A percentile compares a stretch with the other conserved stretches of the same genome.
Conservation (phyloP, 2,329 filamentous ascomycete genomes). For the Parastagonospora avenae region DNA sequence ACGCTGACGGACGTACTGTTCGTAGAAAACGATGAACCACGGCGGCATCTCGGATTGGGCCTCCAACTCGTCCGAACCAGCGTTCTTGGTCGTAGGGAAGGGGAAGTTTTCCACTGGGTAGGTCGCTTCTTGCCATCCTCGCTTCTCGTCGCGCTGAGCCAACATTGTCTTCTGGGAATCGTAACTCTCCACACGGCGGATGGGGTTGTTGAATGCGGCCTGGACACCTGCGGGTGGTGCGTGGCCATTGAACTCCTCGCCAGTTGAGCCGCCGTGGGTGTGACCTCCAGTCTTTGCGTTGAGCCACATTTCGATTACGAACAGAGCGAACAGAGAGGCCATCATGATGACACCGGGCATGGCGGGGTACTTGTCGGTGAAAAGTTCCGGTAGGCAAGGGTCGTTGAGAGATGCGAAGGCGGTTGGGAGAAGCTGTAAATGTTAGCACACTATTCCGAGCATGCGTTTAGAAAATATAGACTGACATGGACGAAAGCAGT, state of each 20-base stretch:
- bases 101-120: constrained; percentile 38
- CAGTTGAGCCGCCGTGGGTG: constrained; percentile 63
- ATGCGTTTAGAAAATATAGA: background rate
- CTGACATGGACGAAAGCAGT: constrained; percentile 77
- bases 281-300: constrained; percentile 65
- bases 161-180: constrained; percentile 44
- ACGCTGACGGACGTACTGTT: constrained; percentile 66
- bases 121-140: constrained; percentile 38
- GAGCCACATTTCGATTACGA: constrained; percentile 67
- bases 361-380: constrained; percentile 64
- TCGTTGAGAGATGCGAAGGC: constrained; percentile 58
- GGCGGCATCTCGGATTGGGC: constrained; percentile 58
- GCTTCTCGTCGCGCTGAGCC: constrained; percentile 40
- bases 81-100: constrained; percentile 34
- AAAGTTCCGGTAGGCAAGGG: constrained; percentile 63
- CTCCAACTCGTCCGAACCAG: constrained; percentile 31
- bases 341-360: constrained; percentile 71
- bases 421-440: constrained; percentile 59
- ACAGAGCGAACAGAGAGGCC: constrained; percentile 64
- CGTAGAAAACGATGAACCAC: constrained; percentile 68
- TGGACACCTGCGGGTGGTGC: constrained; percentile 27
- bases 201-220: constrained; percentile 37
- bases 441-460: constrained; percentile 7
- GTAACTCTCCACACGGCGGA: constrained; percentile 39
- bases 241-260: constrained; percentile 41